phyloP scores from a whole-genome alignment of 495 filamentous ascomycete species.

The Penicillium soppii region DNA sequence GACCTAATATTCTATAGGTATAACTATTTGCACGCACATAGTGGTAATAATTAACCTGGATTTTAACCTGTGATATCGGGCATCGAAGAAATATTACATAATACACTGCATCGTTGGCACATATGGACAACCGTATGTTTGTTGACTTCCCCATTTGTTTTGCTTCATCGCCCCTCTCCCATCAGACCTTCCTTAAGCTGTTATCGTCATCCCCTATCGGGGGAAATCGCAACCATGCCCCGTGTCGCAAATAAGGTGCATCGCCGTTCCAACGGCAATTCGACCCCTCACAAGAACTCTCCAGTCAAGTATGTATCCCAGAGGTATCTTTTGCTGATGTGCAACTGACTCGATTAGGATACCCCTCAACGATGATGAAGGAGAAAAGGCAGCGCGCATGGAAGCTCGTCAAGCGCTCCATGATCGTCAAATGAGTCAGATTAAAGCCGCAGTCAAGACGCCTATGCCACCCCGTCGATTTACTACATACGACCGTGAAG shows the following conservation, averaged over 20 bases:
- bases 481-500: slow-evolving; percentile 60
- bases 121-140: slow-evolving; percentile 31
- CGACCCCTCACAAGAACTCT: slow-evolving; percentile 61
- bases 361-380: slow-evolving; percentile 91
- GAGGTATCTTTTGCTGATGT: not conserved
- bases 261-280: slow-evolving; percentile 50
- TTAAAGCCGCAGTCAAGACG: slow-evolving; percentile 82
- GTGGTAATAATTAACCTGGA: too few relatives aligned
- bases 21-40: too few relatives aligned
- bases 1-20: too few relatives aligned
- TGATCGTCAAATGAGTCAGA: slow-evolving; percentile 86
- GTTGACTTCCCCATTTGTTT: slow-evolving; percentile 37
- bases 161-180: slow-evolving; percentile 6
- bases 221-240: slow-evolving; percentile 60
- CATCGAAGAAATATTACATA: slow-evolving; percentile 10
- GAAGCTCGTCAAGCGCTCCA: slow-evolving; percentile 86
- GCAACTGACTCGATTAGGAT: slow-evolving; percentile 50
- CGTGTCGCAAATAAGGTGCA: slow-evolving; percentile 62
- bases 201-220: slow-evolving; percentile 25
- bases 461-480: slow-evolving; percentile 68
- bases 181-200: slow-evolving; percentile 7
- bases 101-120: slow-evolving; percentile 15
- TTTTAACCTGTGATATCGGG: slow-evolving; percentile 7
- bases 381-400: slow-evolving; percentile 84
- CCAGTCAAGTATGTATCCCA: slow-evolving; percentile 61